These are phyloP conservation scores for Nakazawaea ernobii DNA, from an alignment of 805 yeast species.

Conservation along the genomic window DNA sequence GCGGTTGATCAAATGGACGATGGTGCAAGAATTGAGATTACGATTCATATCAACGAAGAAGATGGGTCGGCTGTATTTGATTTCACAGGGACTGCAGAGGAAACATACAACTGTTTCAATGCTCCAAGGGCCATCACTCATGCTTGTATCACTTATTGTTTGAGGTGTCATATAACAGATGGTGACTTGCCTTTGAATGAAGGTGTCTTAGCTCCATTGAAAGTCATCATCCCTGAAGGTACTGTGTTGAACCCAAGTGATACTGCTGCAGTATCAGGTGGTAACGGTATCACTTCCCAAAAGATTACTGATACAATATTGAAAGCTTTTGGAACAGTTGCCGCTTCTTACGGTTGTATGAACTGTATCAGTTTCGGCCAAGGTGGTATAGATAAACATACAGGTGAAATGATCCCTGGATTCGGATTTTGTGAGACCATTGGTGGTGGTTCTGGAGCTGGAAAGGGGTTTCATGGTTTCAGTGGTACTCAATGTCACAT, in stretches of 20 bases:
- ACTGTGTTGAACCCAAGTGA: slow-evolving; percentile 33
- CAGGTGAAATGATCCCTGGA: slow-evolving; percentile 34
- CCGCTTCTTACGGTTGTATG: slow-evolving; percentile 89
- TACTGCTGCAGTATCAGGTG: slow-evolving; percentile 39
- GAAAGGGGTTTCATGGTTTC: slow-evolving; percentile 37
- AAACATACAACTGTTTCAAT: slow-evolving; percentile 46
- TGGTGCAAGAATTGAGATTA: slow-evolving; percentile 43
- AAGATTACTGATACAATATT: slow-evolving; percentile 79
- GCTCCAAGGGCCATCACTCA: slow-evolving; percentile 50
- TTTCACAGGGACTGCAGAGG: slow-evolving; percentile 47
- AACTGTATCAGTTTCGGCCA: slow-evolving; percentile 83
- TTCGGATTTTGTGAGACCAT: slow-evolving; percentile 53
- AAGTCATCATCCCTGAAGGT: slow-evolving; percentile 26
- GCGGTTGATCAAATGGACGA: slow-evolving; percentile 51
- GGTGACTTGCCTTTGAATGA: slow-evolving; percentile 52
- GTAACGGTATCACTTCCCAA: slow-evolving; percentile 76
- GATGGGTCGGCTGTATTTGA: slow-evolving; percentile 43
- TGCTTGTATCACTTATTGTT: slow-evolving; percentile 48
- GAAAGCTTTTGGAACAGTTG: slow-evolving; percentile 75
- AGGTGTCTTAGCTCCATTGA: slow-evolving; percentile 36
- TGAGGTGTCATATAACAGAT: slow-evolving; percentile 42
- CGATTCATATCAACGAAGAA: slow-evolving; percentile 32
- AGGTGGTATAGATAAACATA: slow-evolving; percentile 42
- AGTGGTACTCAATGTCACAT: slow-evolving; percentile 47
- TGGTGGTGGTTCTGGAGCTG: slow-evolving; percentile 52